A percentile compares a stretch with the other conserved stretches of the same genome.
phyloP scores from a whole-genome alignment of 805 yeast species.

The Nakazawaea ishiwadae region DNA sequence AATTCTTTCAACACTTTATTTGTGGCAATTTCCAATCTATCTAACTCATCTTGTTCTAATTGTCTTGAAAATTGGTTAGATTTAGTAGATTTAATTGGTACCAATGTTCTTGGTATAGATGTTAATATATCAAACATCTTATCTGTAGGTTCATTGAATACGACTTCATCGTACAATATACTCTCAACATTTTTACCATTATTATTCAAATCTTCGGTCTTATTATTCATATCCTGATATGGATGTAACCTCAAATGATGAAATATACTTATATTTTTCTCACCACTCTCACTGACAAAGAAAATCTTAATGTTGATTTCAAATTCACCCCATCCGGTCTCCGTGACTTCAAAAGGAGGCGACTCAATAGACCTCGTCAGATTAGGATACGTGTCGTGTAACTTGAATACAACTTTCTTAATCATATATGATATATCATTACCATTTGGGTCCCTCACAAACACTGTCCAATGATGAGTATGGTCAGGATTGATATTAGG shows the following conservation, averaged over 20 bases:
- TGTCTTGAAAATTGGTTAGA: conserved; percentile 32
- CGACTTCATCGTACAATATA: conserved; percentile 79
- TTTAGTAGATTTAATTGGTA: conserved; percentile 30
- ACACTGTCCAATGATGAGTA: conserved; percentile 94
- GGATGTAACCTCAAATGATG: conserved; percentile 94
- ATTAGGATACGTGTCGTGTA: conserved; percentile 90
- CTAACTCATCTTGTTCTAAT: conserved; percentile 62
- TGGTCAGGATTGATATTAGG: conserved; percentile 64
- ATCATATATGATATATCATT: conserved; percentile 79
- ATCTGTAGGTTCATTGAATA: conserved; percentile 95
- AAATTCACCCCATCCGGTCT: conserved; percentile 99
- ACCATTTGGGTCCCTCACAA: conserved; percentile 75
- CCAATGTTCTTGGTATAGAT: conserved; percentile 52
- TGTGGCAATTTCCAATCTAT: conserved; percentile 39
- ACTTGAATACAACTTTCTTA: conserved; percentile 87
- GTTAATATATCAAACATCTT: conserved; percentile 76
- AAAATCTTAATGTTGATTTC: conserved; percentile 85
- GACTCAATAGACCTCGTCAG: conserved; percentile 80
- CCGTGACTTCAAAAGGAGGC: conserved; percentile 94
- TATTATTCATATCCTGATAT: conserved; percentile 35
- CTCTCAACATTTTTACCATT: conserved; percentile 47
- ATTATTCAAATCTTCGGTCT: conserved; percentile 15
- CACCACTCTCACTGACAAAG: conserved; percentile 82
- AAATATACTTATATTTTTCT: conserved; percentile 78
- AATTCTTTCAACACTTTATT: conserved; percentile 23